Percentiles rank a stretch among this genome's conserved stretches.
phyloP scores from a whole-genome alignment of 2,329 filamentous ascomycete species.

The Mycosphaerella sp. region DNA sequence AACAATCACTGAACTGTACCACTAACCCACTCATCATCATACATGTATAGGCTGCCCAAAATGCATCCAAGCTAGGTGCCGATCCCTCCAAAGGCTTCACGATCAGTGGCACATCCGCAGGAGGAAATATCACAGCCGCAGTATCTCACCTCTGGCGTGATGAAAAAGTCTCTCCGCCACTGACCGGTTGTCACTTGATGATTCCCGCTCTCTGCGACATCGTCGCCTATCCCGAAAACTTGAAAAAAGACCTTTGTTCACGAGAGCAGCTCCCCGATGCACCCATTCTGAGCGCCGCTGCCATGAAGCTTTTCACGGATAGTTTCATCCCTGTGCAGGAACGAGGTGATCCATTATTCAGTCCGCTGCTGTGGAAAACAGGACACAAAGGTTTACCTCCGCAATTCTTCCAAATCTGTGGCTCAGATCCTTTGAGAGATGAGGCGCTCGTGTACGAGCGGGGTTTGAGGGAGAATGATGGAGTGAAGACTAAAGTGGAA shows the following conservation, averaged over 20 bases:
- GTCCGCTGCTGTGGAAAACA: conserved; percentile 24
- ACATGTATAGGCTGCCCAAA: conserved; percentile 33
- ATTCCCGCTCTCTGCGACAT: conserved; percentile 42
- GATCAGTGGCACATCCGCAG: conserved; percentile 47
- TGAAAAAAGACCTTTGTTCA: conserved; percentile 38
- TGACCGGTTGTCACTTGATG: conserved; percentile 45
- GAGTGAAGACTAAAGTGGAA: conserved; percentile 38
- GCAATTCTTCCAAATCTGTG: conserved; percentile 45
- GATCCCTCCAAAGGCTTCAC: conserved; percentile 44
- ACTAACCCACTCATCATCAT: too few relatives aligned
- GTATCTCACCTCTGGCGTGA: conserved; percentile 42
- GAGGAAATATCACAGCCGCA: conserved; percentile 47
- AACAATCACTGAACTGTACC: too few relatives aligned
- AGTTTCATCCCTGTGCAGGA: conserved; percentile 25
- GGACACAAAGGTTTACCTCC: conserved; percentile 39
- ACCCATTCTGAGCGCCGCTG: conserved; percentile 23
- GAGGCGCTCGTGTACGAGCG: conserved; percentile 45
- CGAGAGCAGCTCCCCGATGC: conserved; percentile 29
- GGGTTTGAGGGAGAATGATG: conserved; percentile 36
- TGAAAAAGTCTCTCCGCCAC: conserved; percentile 35
- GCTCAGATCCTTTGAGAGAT: conserved; percentile 45
- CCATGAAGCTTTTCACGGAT: conserved; percentile 20
- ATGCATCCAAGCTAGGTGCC: conserved; percentile 32
- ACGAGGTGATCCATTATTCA: conserved; percentile 27
- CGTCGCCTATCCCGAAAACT: conserved; percentile 37